Evolutionary conservation across 1,284 basidiomycete genomes (phyloP), one percentile per base, ranked within the genome.

Genomic region (Ustilago loliicola): DNA sequence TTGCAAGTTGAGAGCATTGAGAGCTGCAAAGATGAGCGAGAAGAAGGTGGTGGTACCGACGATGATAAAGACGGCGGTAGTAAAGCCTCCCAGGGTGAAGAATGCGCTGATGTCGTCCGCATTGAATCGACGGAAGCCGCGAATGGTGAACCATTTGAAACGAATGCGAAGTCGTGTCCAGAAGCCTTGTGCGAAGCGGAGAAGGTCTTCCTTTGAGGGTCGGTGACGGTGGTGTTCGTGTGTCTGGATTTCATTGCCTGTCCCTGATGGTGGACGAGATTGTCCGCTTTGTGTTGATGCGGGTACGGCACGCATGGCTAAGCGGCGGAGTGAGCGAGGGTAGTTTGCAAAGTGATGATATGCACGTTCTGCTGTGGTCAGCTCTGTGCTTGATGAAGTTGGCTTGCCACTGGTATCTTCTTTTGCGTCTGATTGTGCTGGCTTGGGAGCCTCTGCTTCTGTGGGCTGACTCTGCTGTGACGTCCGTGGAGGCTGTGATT

Each of bases 81-180:
- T 96, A 87, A 98, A 64, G 10, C 81, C 81, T 13, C 84, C 85
- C 91, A 95, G 95, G 54, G 94, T 96, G 52, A 97, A 88, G 87
- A 99, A 98, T 1, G 96, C 96, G 60, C 94, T 96, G 67, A 97
- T 93, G 86, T 99, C 97, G 86, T 99, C 97, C 56, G 94, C 93
- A 79, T 98, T 96, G 88, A 97, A 99, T 80, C 92, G 92, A 36
- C 96, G 91, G 88, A 98, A 99, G 0, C 94, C 95, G 77, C 94
- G 91, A 80, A 99, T 97, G 11, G 95, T 96, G 79, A 96, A 93
- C 97, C 97, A 99, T 86, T 95, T 95, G 88, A 98, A 94, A n/a
- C 94, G 91, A 77, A 99, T 94, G 17, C 93, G 90, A 38, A 94
- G 87, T 2, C 97, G 91, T 79, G 96, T 91, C 92, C 94, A 96